Conservation (phyloP, 73 alveolate genomes). For the Symbiodinium pilosum region DNA sequence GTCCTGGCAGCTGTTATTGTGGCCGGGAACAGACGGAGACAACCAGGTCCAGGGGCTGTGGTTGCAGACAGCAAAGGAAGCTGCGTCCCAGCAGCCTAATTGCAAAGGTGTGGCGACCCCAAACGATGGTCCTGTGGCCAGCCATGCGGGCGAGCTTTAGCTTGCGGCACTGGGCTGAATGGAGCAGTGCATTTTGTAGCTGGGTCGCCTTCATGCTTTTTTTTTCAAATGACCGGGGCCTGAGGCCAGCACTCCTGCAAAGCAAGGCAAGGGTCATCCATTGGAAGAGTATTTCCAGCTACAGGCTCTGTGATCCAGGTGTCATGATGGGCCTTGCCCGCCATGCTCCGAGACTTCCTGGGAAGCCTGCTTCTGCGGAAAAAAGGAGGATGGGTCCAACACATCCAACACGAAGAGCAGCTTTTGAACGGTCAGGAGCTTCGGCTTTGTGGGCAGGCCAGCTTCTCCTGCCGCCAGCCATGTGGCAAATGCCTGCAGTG, state of each 20-base stretch:
- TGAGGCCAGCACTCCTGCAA: slow-evolving; percentile 48
- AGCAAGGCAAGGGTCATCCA: slow-evolving; percentile 25
- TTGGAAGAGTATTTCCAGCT: background rate
- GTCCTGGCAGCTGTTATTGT: slow-evolving; percentile 77
- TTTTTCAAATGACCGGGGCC: background rate
- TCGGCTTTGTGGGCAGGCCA: slow-evolving; percentile 44
- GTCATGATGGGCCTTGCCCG: slow-evolving; percentile 80
- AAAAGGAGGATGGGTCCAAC: slow-evolving; percentile 27
- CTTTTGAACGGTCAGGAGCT: no score
- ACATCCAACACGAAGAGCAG: no score
- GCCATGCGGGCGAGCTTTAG: slow-evolving; percentile 44
- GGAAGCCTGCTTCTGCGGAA: slow-evolving; percentile 71
- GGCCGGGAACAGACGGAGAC: slow-evolving; percentile 57
- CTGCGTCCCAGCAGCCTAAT: no score
- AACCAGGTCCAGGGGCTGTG: no score
- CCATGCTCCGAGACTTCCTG: slow-evolving; percentile 35
- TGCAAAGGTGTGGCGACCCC: slow-evolving; percentile 80
- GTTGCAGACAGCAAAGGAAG: no score
- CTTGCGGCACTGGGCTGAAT: background rate
- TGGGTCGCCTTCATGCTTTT: background rate
- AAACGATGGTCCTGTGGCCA: slow-evolving; percentile 68
- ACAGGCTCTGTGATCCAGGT: background rate
- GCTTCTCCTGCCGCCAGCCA: slow-evolving; percentile 67
- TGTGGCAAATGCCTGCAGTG: slow-evolving; percentile 55
- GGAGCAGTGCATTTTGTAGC: background rate